phyloP scores from a whole-genome alignment of 495 filamentous ascomycete genomes.

The Penicillium taxi region DNA sequence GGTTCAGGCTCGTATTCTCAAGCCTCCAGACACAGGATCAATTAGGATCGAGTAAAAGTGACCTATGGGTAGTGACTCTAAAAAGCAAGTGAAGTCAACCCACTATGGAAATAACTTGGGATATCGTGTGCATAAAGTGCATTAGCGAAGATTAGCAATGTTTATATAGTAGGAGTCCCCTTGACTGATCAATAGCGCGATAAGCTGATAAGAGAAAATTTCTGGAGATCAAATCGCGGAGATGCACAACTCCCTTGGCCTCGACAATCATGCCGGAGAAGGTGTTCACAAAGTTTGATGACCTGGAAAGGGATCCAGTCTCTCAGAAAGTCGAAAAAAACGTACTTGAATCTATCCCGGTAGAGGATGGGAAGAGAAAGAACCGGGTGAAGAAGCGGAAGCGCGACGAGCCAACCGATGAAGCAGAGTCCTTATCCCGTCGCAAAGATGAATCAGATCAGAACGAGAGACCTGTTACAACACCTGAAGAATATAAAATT shows the following conservation, averaged over 20 bases:
- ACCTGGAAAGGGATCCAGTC: constrained; percentile 11
- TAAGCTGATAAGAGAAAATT: constrained; percentile 27
- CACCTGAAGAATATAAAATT: neutral
- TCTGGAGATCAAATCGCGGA: constrained; percentile 18
- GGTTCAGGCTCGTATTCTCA: no score
- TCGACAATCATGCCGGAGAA: constrained; percentile 44
- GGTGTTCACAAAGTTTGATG: constrained; percentile 18
- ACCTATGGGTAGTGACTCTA: no score
- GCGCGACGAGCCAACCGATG: constrained; percentile 23
- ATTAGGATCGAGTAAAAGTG: no score
- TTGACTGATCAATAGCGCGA: constrained; percentile 14
- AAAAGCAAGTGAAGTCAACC: no score
- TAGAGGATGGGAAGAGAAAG: constrained; percentile 21
- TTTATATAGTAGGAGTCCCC: no score
- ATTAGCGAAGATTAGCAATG: no score
- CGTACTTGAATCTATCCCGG: constrained; percentile 1
- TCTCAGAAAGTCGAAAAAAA: constrained; percentile 6
- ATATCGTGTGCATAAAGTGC: no score
- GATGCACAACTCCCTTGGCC: no score
- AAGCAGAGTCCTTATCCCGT: no score
- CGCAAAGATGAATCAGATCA: neutral
- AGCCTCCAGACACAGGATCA: no score
- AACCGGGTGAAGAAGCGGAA: constrained; percentile 41
- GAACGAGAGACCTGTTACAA: no score
- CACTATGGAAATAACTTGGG: no score